Evolutionary conservation across 345 rosid genomes (phyloP).

Genomic region (Brassica incana): DNA sequence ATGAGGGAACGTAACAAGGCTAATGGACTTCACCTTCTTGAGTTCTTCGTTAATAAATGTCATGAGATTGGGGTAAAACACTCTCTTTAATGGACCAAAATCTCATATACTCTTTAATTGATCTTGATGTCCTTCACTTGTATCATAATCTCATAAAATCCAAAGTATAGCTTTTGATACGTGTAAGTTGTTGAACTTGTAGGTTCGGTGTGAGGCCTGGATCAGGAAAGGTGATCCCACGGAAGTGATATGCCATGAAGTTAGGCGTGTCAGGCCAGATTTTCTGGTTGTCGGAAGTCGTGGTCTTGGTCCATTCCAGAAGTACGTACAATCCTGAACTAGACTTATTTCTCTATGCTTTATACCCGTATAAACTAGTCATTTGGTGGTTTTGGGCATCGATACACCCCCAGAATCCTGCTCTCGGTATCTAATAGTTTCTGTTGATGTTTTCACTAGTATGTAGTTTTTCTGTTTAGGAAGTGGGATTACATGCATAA

Average conservation of each 20-base stretch:
- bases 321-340: conserved; percentile 45
- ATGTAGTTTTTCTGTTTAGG: neutral
- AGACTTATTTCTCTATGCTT: conserved; percentile 8
- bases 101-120: neutral
- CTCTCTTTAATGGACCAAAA: neutral
- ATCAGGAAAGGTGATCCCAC: conserved; percentile 86
- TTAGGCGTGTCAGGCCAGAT: conserved; percentile 75
- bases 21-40: conserved; percentile 81
- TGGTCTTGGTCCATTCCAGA: conserved; percentile 92
- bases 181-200: conserved; percentile 23
- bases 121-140: neutral
- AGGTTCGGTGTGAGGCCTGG: conserved; percentile 93
- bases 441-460: neutral
- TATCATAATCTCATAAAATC: neutral
- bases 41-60: conserved; percentile 77
- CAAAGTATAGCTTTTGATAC: neutral
- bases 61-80: conserved; percentile 74
- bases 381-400: neutral
- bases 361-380: neutral
- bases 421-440: neutral
- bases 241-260: conserved; percentile 88
- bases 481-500: neutral
- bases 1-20: conserved; percentile 58
- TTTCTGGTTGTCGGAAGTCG: conserved; percentile 86
- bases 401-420: neutral